Evolutionary conservation across 805 yeast genomes (phyloP).

Genomic region (Lachancea meyersii): DNA sequence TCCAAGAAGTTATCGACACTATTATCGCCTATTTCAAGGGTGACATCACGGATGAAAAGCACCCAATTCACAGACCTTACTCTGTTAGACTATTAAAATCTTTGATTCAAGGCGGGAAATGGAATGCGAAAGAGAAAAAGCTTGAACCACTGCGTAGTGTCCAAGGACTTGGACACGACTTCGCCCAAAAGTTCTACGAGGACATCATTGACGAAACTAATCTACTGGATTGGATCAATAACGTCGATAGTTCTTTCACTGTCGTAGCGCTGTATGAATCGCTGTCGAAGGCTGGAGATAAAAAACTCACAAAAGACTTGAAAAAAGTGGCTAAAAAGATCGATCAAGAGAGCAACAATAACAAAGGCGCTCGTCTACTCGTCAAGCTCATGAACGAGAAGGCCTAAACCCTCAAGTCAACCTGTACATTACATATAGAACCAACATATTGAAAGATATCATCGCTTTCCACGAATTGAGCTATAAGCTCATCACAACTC

Average conservation of each 20-base stretch:
- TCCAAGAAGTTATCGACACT: constrained; percentile 47
- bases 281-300: constrained; percentile 41
- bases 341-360: constrained; percentile 39
- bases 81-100: constrained; percentile 68
- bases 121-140: constrained; percentile 59
- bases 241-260: constrained; percentile 68
- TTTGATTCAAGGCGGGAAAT: constrained; percentile 78
- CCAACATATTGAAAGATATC: background rate
- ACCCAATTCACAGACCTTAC: constrained; percentile 65
- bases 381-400: constrained; percentile 31
- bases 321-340: constrained; percentile 43
- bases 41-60: constrained; percentile 59
- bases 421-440: constrained; percentile 5
- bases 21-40: constrained; percentile 58
- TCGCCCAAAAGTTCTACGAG: constrained; percentile 49
- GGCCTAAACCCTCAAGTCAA: constrained; percentile 8
- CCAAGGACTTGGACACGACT: constrained; percentile 50
- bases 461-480: background rate
- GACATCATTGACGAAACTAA: constrained; percentile 47
- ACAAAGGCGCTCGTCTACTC: constrained; percentile 61
- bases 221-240: constrained; percentile 61
- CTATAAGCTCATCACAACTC: background rate
- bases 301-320: constrained; percentile 48
- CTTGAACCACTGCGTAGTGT: constrained; percentile 39
- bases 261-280: constrained; percentile 74